Evolutionary conservation across 2,329 filamentous ascomycete species (phyloP), one percentile per base, ranked within the genome.

Genomic region (Ceratocystis papillata): DNA sequence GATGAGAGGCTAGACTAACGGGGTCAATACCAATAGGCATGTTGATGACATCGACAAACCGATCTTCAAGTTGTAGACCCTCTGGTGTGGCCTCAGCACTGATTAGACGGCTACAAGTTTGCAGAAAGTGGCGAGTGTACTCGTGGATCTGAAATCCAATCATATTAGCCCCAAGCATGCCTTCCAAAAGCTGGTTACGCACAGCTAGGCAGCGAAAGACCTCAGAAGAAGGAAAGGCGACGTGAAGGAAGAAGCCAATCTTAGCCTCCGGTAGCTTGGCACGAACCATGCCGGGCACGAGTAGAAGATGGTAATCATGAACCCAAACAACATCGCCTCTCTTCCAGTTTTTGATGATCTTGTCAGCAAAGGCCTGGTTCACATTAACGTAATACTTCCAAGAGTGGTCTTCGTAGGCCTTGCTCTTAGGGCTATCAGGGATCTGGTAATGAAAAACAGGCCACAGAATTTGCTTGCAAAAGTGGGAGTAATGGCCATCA

Each of bases 391-490:
- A 97, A 78, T 90, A 96, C 70, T 91, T 83, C 90, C 92, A 97
- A 0, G 92, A 96, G 76, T 97, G 92, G 71, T 97, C 93, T 75
- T 96, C 88, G 74, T 96, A 97, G 0, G 93, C 93, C 75, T 97
- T 97, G 83, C 91, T 96, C 80, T 96, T 96, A 30, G 93, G 93
- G 73, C 96, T 95, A 74, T 97, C 94, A 0, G 93, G 94, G 68
- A 97, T 96, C 76, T 96, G 92, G 75, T 97, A 97, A 76, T 97
- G 92, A 76, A 97, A 96, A 68, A 96, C 92, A 0, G 93, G 93
- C 93, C 93, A 97, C 5, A 97, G 80, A 65, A 97, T 96, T 73
- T 93, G 90, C 78, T 97, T 97, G 85, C 92, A 96, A 74, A 94
- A 97, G 76, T 96, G 92, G 12, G 87, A 85, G 73, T 97, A 97